Conservation (phyloP, 352 stramenopile species). For the Phytophthora megakarya region DNA sequence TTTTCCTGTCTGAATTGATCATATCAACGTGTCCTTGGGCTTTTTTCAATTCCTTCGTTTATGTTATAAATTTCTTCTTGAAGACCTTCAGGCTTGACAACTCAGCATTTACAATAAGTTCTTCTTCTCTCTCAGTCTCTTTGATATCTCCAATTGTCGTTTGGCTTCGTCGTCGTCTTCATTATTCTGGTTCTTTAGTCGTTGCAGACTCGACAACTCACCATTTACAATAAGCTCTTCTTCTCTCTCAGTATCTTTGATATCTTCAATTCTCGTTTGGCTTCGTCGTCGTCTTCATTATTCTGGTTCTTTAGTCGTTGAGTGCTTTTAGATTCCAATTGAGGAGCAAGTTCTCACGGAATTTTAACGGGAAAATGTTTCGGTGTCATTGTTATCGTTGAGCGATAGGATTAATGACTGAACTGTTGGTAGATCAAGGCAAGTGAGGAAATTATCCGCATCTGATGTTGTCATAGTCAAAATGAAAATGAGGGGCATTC, state of each 20-base stretch:
- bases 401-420: background rate
- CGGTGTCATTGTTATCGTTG: background rate
- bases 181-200: background rate
- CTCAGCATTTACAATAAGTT: slow-evolving; percentile 9
- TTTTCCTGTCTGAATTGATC: slow-evolving; percentile 12
- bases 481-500: slow-evolving; percentile 4
- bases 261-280: background rate
- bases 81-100: slow-evolving; percentile 9
- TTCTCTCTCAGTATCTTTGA: slow-evolving; percentile 12
- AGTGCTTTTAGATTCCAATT: background rate
- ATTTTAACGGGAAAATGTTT: background rate
- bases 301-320: background rate
- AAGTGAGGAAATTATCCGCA: slow-evolving; percentile 6
- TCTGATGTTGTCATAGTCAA: slow-evolving; percentile 4
- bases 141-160: slow-evolving; percentile 1
- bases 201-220: too few species aligned
- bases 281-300: too few species aligned
- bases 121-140: slow-evolving; percentile 11
- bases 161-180: background rate
- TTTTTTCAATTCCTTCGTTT: slow-evolving; percentile 14
- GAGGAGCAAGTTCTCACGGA: background rate
- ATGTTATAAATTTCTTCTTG: slow-evolving; percentile 5
- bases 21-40: background rate
- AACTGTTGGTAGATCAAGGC: background rate
- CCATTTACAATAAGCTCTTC: slow-evolving; percentile 10